Conservation (phyloP, 2,329 filamentous ascomycete genomes). For the Penicillium corylophilum region DNA sequence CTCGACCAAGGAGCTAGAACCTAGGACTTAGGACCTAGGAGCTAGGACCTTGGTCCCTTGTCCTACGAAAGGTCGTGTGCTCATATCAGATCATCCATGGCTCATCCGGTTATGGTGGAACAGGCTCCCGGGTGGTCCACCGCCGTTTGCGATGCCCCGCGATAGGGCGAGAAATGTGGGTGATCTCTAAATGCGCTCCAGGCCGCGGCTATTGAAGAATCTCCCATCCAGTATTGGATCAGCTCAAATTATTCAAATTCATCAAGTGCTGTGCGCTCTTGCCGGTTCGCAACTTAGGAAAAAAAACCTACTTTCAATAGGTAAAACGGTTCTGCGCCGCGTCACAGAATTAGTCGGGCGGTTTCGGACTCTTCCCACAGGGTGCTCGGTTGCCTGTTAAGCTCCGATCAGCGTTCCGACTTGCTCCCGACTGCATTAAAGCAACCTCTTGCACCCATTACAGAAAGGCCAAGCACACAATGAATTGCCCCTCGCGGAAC, state of each 20-base stretch:
- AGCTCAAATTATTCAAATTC: background rate
- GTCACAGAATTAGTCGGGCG: slow-evolving; percentile 20
- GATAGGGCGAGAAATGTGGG: slow-evolving; percentile 2
- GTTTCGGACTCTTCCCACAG: slow-evolving; percentile 21
- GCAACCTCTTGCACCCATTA: background rate
- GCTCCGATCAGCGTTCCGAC: slow-evolving; percentile 1
- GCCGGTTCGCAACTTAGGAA: background rate
- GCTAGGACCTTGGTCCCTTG: background rate
- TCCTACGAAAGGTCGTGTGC: background rate
- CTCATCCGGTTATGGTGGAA: background rate
- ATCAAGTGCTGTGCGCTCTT: background rate
- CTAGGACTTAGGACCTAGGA: background rate
- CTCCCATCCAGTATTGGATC: background rate
- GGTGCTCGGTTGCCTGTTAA: slow-evolving; percentile 3
- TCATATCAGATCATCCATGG: background rate
- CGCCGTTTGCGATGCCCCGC: slow-evolving; percentile 13
- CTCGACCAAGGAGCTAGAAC: too few relatives aligned
- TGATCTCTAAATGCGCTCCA: background rate
- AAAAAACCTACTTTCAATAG: background rate
- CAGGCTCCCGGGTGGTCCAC: background rate
- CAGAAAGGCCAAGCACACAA: slow-evolving; percentile 29
- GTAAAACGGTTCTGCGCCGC: background rate
- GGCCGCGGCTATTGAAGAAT: background rate
- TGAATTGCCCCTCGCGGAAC: slow-evolving; percentile 66
- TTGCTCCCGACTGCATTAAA: slow-evolving; percentile 7